phyloP scores from a whole-genome alignment of 2,329 filamentous ascomycete species.

The Elsinoe arachidis region DNA sequence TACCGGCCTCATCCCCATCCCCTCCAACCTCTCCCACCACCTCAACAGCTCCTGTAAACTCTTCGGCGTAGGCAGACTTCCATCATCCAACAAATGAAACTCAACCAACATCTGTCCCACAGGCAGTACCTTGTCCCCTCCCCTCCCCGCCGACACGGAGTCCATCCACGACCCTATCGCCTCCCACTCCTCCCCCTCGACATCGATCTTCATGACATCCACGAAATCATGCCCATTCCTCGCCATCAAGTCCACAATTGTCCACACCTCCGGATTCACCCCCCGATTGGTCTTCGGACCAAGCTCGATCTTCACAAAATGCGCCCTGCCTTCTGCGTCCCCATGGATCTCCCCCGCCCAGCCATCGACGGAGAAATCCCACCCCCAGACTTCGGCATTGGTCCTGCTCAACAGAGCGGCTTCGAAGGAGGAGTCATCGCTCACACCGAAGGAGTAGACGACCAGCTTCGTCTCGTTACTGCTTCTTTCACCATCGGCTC shows the following conservation, averaged over 20 bases:
- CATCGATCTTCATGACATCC: constrained; percentile 36
- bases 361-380: constrained; percentile 30
- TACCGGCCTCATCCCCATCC: background rate
- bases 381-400: constrained; percentile 29
- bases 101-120: constrained; percentile 7
- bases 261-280: constrained; percentile 26
- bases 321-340: constrained; percentile 20
- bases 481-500: no score
- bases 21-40: constrained; percentile 9
- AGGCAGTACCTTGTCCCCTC: background rate
- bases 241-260: constrained; percentile 31
- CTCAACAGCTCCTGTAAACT: background rate
- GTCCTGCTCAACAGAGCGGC: constrained; percentile 28
- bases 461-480: background rate
- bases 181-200: constrained; percentile 32
- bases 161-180: constrained; percentile 5
- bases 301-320: constrained; percentile 30
- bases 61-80: background rate
- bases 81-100: background rate
- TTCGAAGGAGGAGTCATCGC: constrained; percentile 34
- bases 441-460: constrained; percentile 33
- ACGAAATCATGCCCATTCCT: constrained; percentile 33
- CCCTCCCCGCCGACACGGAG: background rate
- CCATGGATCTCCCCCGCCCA: constrained; percentile 13
- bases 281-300: constrained; percentile 23